phyloP scores from a whole-genome alignment of 768 basidiomycete genomes.

The Leucogyrophana mollusca region DNA sequence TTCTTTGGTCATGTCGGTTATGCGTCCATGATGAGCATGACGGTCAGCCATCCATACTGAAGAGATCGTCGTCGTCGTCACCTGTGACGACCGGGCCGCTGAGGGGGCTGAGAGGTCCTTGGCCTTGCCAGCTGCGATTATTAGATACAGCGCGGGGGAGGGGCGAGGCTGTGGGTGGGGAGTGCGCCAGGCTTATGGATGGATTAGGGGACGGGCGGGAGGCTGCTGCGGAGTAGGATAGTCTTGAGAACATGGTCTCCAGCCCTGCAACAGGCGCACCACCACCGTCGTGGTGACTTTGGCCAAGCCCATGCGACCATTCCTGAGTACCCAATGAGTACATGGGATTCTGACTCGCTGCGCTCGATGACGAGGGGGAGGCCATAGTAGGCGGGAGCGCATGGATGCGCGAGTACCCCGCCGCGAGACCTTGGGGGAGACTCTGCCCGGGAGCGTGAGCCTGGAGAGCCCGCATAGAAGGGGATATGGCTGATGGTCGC shows the following conservation, averaged over 20 bases:
- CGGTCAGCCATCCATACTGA: constrained; percentile 66
- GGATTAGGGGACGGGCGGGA: constrained; percentile 20
- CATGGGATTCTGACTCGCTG: constrained; percentile 7
- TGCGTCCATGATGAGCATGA: no score
- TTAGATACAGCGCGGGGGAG: constrained; percentile 19
- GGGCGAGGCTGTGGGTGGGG: constrained; percentile 18
- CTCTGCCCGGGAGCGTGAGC: constrained; percentile 89
- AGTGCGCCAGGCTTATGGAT: not conserved
- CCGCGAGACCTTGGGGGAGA: constrained; percentile 89
- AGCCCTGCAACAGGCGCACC: constrained; percentile 29
- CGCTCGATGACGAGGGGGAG: constrained; percentile 33
- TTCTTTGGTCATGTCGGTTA: no score
- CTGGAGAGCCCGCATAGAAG: constrained; percentile 77
- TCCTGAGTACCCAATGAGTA: not conserved
- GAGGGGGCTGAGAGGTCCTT: constrained; percentile 54
- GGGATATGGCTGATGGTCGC: constrained; percentile 45
- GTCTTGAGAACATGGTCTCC: constrained; percentile 54
- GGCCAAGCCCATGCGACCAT: constrained; percentile 7
- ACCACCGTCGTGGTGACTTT: constrained; percentile 20
- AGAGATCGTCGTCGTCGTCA: constrained; percentile 66
- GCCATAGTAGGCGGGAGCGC: constrained; percentile 47
- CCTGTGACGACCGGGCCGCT: constrained; percentile 58
- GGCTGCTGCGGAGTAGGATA: constrained; percentile 52
- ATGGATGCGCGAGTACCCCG: constrained; percentile 88
- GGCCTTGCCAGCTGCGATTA: constrained; percentile 34